phyloP scores from a whole-genome alignment of 2,329 filamentous ascomycete species.

The Aspergillus neoniger region DNA sequence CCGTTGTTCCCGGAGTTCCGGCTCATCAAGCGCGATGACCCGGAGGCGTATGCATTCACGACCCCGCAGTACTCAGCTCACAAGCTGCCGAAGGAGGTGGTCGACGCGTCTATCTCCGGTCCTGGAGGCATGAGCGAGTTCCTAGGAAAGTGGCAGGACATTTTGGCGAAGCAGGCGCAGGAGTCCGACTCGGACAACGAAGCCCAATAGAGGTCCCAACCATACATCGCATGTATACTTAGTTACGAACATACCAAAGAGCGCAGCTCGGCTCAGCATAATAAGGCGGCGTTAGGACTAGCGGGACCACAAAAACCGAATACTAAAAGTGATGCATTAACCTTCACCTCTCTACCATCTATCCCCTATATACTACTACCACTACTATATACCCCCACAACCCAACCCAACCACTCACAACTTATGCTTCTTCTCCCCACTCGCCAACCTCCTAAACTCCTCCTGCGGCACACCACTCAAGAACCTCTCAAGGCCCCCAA shows the following conservation, averaged over 20 bases:
- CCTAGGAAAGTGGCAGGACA: conserved; percentile 71
- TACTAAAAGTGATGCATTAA: too few relatives aligned
- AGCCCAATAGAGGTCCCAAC: conserved; percentile 14
- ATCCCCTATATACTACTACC: background rate
- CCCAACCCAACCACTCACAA: conserved; percentile 54
- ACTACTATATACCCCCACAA: background rate
- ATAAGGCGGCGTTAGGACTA: conserved; percentile 17
- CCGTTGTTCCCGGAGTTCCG: conserved; percentile 74
- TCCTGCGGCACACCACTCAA: conserved; percentile 77
- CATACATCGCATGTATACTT: background rate
- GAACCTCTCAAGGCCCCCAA: conserved; percentile 81
- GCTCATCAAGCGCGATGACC: conserved; percentile 79
- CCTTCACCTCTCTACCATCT: background rate
- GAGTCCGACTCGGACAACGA: conserved; percentile 42
- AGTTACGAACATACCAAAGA: too few relatives aligned
- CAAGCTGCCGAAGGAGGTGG: conserved; percentile 91
- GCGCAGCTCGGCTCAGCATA: too few relatives aligned
- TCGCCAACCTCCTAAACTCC: conserved; percentile 83
- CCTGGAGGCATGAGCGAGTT: conserved; percentile 81
- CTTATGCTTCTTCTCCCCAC: conserved; percentile 92
- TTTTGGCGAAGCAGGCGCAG: conserved; percentile 47
- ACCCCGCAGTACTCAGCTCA: conserved; percentile 90
- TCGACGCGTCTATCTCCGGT: conserved; percentile 66
- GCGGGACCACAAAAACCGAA: background rate
- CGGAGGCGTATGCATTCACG: conserved; percentile 82